These are phyloP conservation scores for Puccinia horiana DNA, from an alignment of 1,284 basidiomycete species.

Conservation along the genomic window DNA sequence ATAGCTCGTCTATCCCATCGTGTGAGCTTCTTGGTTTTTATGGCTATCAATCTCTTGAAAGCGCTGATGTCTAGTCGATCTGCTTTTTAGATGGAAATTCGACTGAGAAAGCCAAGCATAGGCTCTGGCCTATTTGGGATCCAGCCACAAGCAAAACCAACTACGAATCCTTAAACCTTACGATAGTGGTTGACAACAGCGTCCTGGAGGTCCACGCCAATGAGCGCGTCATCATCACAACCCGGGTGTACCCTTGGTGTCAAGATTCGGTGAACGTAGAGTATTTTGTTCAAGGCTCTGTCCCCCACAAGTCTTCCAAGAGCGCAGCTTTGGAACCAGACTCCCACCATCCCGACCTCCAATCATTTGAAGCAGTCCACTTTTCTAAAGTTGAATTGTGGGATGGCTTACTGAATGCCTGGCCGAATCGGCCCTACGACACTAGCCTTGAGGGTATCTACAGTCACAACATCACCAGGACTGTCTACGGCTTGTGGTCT, in stretches of 20 bases:
- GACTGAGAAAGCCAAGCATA: conserved; percentile 53
- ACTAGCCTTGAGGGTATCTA: conserved; percentile 29
- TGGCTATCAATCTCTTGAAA: background rate
- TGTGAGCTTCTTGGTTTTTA: conserved; percentile 51
- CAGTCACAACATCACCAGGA: conserved; percentile 35
- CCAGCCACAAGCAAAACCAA: background rate
- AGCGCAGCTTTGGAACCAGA: background rate
- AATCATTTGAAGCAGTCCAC: conserved; percentile 11
- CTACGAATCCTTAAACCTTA: conserved; percentile 52
- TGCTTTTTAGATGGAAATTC: conserved; percentile 51
- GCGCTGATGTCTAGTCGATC: no score
- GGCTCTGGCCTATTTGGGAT: conserved; percentile 52
- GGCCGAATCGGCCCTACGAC: conserved; percentile 37
- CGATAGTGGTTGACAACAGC: conserved; percentile 56
- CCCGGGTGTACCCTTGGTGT: conserved; percentile 54
- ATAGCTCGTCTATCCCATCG: conserved; percentile 51
- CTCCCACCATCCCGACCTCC: no score
- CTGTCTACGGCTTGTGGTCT: conserved; percentile 44
- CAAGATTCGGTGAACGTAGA: background rate
- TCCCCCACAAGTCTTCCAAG: background rate
- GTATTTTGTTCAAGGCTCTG: conserved; percentile 20
- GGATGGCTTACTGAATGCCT: conserved; percentile 38
- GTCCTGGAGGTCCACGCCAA: conserved; percentile 58
- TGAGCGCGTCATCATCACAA: conserved; percentile 55
- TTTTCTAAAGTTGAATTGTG: conserved; percentile 41